Percentiles rank a stretch among this genome's conserved stretches.
phyloP scores from a whole-genome alignment of 2,329 filamentous ascomycete genomes.

The Stagonosporopsis vannaccii region DNA sequence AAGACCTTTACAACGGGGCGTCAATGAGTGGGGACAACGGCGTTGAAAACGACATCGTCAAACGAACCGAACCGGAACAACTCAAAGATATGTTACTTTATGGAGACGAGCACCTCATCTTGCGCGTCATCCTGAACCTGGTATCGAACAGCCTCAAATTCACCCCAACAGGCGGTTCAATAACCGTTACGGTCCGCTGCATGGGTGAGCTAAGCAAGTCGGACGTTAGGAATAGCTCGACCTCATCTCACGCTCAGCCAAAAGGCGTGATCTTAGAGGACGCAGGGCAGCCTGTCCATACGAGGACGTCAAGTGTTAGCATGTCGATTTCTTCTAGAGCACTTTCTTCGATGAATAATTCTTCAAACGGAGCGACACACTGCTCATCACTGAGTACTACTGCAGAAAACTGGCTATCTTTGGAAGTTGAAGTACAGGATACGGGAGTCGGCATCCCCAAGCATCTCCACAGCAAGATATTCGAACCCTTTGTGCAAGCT shows the following conservation, averaged over 20 bases:
- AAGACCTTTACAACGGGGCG: conserved; percentile 59
- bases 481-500: conserved; percentile 93
- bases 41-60: conserved; percentile 63
- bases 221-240: conserved; percentile 54
- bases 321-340: too few species aligned
- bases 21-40: conserved; percentile 45
- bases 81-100: conserved; percentile 86
- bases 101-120: conserved; percentile 87
- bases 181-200: conserved; percentile 79
- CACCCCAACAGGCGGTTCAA: conserved; percentile 76
- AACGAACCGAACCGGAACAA: conserved; percentile 69
- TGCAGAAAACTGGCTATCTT: conserved; percentile 61
- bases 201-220: conserved; percentile 62
- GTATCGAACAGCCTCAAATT: conserved; percentile 94
- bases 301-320: too few species aligned
- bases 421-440: conserved; percentile 89
- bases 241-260: background rate
- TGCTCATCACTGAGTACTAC: background rate
- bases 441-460: conserved; percentile 85
- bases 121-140: conserved; percentile 93
- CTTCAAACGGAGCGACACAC: too few species aligned
- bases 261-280: too few species aligned
- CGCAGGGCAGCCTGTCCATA: too few species aligned
- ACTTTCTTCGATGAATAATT: too few species aligned
- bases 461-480: conserved; percentile 80